Conservation (phyloP, 1,284 basidiomycete genomes). For the Neolentinus lepideus region DNA sequence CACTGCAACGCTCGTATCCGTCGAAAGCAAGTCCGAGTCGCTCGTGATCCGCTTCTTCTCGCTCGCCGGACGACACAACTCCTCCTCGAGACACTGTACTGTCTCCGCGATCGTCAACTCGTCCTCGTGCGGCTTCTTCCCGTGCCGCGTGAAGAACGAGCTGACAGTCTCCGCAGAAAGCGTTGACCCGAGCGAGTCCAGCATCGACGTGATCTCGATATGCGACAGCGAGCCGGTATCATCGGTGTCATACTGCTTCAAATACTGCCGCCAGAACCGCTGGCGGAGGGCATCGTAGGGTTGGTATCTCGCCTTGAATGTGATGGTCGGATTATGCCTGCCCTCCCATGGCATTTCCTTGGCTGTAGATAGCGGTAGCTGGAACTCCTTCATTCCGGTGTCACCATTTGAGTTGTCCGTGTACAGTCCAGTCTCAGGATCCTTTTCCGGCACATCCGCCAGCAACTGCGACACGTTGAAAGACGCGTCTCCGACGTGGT, state of each 20-base stretch:
- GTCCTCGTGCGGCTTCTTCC: slow-evolving; percentile 62
- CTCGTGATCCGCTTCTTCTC: slow-evolving; percentile 62
- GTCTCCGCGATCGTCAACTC: slow-evolving; percentile 78
- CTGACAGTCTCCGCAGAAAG: slow-evolving; percentile 76
- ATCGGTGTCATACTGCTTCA: slow-evolving; percentile 88
- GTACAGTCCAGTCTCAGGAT: slow-evolving; percentile 71
- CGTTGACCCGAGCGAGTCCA: slow-evolving; percentile 94
- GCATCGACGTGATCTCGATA: slow-evolving; percentile 91
- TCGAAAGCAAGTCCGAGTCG: slow-evolving; percentile 16
- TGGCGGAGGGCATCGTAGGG: slow-evolving; percentile 90
- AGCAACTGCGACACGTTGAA: slow-evolving; percentile 71
- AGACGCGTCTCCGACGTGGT: slow-evolving; percentile 73
- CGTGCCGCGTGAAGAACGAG: slow-evolving; percentile 70
- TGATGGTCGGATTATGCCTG: slow-evolving; percentile 54
- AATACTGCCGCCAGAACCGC: slow-evolving; percentile 88
- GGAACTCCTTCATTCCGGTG: slow-evolving; percentile 67
- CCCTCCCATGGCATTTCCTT: slow-evolving; percentile 59
- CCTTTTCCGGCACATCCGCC: slow-evolving; percentile 65
- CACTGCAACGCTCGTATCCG: slow-evolving; percentile 30
- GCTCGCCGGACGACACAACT: slow-evolving; percentile 62
- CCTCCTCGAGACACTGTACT: slow-evolving; percentile 74
- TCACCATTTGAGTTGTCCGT: slow-evolving; percentile 40
- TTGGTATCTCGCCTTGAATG: slow-evolving; percentile 82
- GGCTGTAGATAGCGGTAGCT: slow-evolving; percentile 41
- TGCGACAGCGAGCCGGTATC: slow-evolving; percentile 76